These are phyloP conservation scores for Xylariaceae sp. DNA, from an alignment of 2,329 filamentous ascomycete genomes.

Conservation along the genomic window DNA sequence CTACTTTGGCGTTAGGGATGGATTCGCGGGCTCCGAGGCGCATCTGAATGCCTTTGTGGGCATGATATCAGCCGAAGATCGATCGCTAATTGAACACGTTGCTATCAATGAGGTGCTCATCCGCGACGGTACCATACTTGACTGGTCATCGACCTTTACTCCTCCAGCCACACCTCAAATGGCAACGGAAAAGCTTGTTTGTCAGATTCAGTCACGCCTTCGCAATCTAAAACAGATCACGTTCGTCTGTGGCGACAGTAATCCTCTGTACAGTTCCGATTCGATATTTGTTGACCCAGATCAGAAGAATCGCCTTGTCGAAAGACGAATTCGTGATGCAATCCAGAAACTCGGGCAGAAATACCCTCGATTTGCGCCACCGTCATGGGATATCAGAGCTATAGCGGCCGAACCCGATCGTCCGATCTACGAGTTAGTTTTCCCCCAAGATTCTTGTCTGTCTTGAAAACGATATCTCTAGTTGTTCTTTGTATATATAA, in stretches of 20 bases:
- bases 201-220: slow-evolving; percentile 36
- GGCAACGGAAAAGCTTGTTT: slow-evolving; percentile 2
- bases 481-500: too few relatives aligned
- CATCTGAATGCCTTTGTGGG: slow-evolving; percentile 43
- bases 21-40: slow-evolving; percentile 43
- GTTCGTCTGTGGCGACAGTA: slow-evolving; percentile 40
- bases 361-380: slow-evolving; percentile 31
- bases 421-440: slow-evolving; percentile 15
- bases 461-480: too few relatives aligned
- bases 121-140: slow-evolving; percentile 13
- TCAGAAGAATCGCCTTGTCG: slow-evolving; percentile 34
- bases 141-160: background rate
- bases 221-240: slow-evolving; percentile 39
- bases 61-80: slow-evolving; percentile 35
- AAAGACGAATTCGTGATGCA: slow-evolving; percentile 34
- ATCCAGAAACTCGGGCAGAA: slow-evolving; percentile 31
- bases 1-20: slow-evolving; percentile 44
- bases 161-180: too few relatives aligned
- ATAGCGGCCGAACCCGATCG: slow-evolving; percentile 19
- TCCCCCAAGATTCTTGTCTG: too few relatives aligned
- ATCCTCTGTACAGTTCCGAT: slow-evolving; percentile 30
- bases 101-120: slow-evolving; percentile 46
- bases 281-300: slow-evolving; percentile 28
- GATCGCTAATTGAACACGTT: slow-evolving; percentile 38
- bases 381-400: slow-evolving; percentile 37